Evolutionary conservation across 352 stramenopile species (phyloP).

Genomic region (Globisporangium recalcitrans): DNA sequence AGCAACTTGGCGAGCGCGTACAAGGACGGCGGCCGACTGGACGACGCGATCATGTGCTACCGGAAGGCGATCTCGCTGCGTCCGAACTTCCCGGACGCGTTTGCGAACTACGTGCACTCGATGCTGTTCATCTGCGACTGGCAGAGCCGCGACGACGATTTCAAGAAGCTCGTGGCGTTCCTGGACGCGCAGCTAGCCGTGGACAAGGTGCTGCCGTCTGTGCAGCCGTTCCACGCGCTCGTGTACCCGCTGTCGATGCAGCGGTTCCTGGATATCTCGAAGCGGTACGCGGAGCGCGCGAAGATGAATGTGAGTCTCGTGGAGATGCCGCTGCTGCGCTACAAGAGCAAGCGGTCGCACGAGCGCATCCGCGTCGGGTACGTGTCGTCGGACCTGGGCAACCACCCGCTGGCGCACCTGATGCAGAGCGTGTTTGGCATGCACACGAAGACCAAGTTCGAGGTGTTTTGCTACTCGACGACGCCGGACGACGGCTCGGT

Average conservation of each 20-base stretch:
- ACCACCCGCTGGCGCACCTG: conserved; percentile 89
- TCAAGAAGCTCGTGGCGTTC: conserved; percentile 41
- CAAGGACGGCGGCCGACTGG: conserved; percentile 85
- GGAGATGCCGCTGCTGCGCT: conserved; percentile 68
- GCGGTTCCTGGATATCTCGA: conserved; percentile 70
- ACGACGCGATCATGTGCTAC: conserved; percentile 92
- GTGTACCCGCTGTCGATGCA: conserved; percentile 86
- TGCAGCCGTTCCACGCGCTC: conserved; percentile 92
- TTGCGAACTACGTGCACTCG: conserved; percentile 91
- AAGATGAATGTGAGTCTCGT: conserved; percentile 86
- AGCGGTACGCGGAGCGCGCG: conserved; percentile 74
- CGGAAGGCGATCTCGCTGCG: conserved; percentile 87
- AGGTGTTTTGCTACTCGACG: conserved; percentile 90
- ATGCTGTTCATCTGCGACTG: conserved; percentile 93
- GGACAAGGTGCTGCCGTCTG: conserved; percentile 55
- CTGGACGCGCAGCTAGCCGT: conserved; percentile 20
- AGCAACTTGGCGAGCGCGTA: conserved; percentile 91
- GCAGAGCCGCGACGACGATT: conserved; percentile 72
- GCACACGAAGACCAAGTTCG: conserved; percentile 82
- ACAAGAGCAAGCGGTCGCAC: conserved; percentile 54
- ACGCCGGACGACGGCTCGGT: conserved; percentile 69
- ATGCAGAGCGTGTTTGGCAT: conserved; percentile 90
- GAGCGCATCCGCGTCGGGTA: conserved; percentile 85
- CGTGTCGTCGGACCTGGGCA: conserved; percentile 88
- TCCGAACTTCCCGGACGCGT: conserved; percentile 89